Evolutionary conservation across 2,329 filamentous ascomycete genomes (phyloP), one percentile per base, ranked within the genome.

Genomic region (Didymella segeticola): DNA sequence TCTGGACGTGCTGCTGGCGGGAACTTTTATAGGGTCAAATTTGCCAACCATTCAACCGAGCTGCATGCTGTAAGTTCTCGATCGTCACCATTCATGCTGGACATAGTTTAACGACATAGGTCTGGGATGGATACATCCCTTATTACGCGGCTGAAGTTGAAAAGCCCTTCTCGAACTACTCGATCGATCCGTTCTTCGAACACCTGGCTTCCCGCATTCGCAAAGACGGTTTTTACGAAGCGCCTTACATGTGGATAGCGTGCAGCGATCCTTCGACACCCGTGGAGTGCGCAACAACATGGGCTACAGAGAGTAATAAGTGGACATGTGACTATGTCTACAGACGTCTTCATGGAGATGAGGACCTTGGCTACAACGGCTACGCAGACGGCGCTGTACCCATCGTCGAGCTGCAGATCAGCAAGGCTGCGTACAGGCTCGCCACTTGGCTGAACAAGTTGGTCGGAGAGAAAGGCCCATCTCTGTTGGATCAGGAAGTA

Each of bases 241-340:
- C 73, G 2, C 68, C 68, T 0, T 65, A 68, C 6, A 65, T 68
- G 53, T 77, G 75, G 75, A 56, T 75, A 0, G 55, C 65, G 6
- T 77, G 75, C 42, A 71, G 57, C 30, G 63, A 76, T 27, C 73
- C 73, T 6, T 49, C 59, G 0, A 72, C 59, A 2, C 60, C 74
- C 2, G 52, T 67, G 15, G 56, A 65, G 9, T 77, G 75, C 51
- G 73, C 75, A 2, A 60, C 70, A 15, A 49, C 30, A 8, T 77
- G 75, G 75, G 75, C 75, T 4, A 63, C 64, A 7, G 75, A 77
- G 33, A 74, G 69, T 42, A 77, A 77, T 45, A 63, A 57, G 5
- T 74, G 73, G 72, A 75, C 67, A 5, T 77, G 75, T 51, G 69
- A 73, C 37, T 77, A 76, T 47, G 74, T 76, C 6, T 77, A 74